Percentiles rank a stretch among this genome's conserved stretches.
These are phyloP conservation scores for Penicillium paxilli DNA, from an alignment of 495 filamentous ascomycete genomes.

Conservation along the genomic window DNA sequence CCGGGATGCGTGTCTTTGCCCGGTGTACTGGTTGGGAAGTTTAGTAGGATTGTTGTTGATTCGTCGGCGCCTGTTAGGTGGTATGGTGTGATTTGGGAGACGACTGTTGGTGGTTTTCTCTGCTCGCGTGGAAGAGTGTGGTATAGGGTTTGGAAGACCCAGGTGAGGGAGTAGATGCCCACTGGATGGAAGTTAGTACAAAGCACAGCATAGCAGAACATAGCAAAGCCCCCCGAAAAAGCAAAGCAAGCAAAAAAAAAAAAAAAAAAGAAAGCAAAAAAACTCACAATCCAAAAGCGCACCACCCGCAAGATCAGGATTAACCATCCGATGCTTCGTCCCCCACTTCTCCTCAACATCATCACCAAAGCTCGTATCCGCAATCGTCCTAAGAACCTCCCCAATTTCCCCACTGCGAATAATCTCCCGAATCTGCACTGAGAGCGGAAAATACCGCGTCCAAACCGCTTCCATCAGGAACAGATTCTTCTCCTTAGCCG, in stretches of 20 bases:
- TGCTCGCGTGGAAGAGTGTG: conserved; percentile 63
- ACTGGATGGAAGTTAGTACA: conserved; percentile 40
- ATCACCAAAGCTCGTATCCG: conserved; percentile 62
- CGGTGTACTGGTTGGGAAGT: conserved; percentile 67
- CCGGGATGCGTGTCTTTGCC: conserved; percentile 32
- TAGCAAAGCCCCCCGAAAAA: no score
- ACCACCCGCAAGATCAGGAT: conserved; percentile 82
- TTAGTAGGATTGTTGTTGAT: conserved; percentile 74
- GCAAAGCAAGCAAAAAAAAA: no score
- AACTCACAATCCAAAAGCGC: conserved; percentile 71
- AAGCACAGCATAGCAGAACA: no score
- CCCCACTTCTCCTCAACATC: conserved; percentile 55
- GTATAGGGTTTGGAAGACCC: conserved; percentile 92
- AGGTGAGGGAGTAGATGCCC: conserved; percentile 87
- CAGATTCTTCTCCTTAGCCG: conserved; percentile 74
- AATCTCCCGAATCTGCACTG: conserved; percentile 70
- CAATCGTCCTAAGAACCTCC: conserved; percentile 71
- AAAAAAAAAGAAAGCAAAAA: no score
- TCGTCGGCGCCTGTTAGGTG: conserved; percentile 79
- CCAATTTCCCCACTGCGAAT: conserved; percentile 72
- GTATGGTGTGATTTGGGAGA: conserved; percentile 72
- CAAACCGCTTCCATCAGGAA: conserved; percentile 98
- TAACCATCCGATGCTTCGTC: conserved; percentile 76
- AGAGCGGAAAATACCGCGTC: conserved; percentile 88
- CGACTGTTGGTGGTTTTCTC: conserved; percentile 55